Base-by-base conservation (phyloP, 2,329 filamentous ascomycete genomes). In the Apiospora aurea region DNA sequence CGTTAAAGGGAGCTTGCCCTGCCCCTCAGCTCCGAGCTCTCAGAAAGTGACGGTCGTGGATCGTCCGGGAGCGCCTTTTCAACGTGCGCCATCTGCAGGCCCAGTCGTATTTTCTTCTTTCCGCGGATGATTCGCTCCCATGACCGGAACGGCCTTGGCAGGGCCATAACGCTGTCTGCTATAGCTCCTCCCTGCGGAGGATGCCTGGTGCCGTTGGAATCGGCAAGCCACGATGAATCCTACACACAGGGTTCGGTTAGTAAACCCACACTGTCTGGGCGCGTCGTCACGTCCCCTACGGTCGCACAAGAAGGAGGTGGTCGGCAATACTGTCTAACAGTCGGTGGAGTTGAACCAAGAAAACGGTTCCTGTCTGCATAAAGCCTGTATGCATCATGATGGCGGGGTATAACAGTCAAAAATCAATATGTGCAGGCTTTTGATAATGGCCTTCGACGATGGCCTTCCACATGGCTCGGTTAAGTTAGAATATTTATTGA, bases 211-310 rank as follows among this genome's bases (percentile, higher is more conserved):
- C 34, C 34, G 57, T 64, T 64, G 57, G 13, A 64, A 64, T 64
- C 57, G 57, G 57, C 57, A 64, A 64, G 57, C 57, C 57, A 64
- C 57, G 57, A 64, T 64, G 57, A 64, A 64, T 61, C 34, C 57
- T 64, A 64, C 18, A 41, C 34, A 41, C 57, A 61, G 57, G 34
- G 57, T 41, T 41, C 57, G 53, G 26, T 16, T 64, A n/a, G 57
- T n/a, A 13, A 64, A 64, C 18, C 57, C 57, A 64, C 57, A 64
- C 57, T 64, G 57, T 64, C n/a, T 64, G n/a, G n/a, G 57, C 57
- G 57, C 57, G 57, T 64, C 29, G 53, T 64, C 18, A 16, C 34
- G n/a, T 41, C 34, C 34, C 57, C 6, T 38, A 51, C 49, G 49
- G n/a, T 51, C n/a, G 10, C n/a, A 51, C 49, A 24, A 21, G n/a